phyloP scores from a whole-genome alignment of 148 eudicot species.

The Arbutus unedo region DNA sequence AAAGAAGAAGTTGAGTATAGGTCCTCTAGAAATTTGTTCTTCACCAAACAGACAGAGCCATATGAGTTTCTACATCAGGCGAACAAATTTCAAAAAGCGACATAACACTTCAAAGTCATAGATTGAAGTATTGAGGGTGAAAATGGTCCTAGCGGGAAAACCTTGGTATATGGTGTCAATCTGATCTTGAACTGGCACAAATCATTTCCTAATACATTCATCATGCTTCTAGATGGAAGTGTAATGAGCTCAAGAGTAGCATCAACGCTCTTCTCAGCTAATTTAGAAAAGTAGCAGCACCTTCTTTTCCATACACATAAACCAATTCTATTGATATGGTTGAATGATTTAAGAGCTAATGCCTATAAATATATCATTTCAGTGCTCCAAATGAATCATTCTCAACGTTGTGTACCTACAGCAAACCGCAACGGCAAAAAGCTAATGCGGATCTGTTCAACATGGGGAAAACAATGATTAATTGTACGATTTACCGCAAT shows the following conservation, averaged over 20 bases:
- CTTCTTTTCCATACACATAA: conserved; percentile 50
- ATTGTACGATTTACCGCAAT: neutral
- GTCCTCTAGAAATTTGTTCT: neutral
- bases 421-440: conserved; percentile 79
- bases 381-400: neutral
- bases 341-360: conserved; percentile 6
- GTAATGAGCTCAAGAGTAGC: conserved; percentile 27
- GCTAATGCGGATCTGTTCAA: conserved; percentile 57
- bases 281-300: conserved; percentile 45
- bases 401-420: conserved; percentile 53
- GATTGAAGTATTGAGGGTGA: neutral
- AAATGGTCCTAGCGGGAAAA: conserved; percentile 20
- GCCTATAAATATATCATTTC: neutral
- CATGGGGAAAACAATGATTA: neutral
- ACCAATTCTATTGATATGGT: neutral
- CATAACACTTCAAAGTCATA: neutral
- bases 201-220: conserved; percentile 21
- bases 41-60: neutral
- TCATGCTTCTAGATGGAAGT: conserved; percentile 20
- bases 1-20: neutral
- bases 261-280: conserved; percentile 46
- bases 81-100: neutral
- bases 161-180: conserved; percentile 69
- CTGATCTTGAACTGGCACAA: conserved; percentile 45
- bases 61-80: neutral